Conservation (phyloP, 371 early-diverging fungal genomes). For the Mucor lusitanicus region DNA sequence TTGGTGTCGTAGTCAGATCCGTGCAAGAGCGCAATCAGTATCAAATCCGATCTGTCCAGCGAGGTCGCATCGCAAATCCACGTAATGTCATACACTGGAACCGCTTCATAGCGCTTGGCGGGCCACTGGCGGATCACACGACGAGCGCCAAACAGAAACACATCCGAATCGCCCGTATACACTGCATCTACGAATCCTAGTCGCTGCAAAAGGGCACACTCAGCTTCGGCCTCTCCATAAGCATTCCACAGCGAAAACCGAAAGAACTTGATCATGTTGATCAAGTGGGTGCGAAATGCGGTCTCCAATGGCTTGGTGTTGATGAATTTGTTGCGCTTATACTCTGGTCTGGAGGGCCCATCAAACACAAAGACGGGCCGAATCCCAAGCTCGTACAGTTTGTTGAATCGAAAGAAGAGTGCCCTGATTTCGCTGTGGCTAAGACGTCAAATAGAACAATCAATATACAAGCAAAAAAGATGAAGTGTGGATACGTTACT, state of each 20-base stretch:
- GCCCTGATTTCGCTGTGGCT: constrained; percentile 21
- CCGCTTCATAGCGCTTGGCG: constrained; percentile 3
- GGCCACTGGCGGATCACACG: constrained; percentile 40
- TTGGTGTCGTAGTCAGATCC: constrained; percentile 39
- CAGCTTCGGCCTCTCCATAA: constrained; percentile 49
- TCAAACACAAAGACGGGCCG: constrained; percentile 49
- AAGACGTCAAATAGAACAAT: background rate
- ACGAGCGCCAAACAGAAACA: constrained; percentile 42
- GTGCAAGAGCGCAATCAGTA: constrained; percentile 39
- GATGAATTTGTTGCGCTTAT: constrained; percentile 33
- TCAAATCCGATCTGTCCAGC: constrained; percentile 41
- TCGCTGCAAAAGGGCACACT: constrained; percentile 41
- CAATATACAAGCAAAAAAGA: background rate
- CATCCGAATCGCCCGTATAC: constrained; percentile 42
- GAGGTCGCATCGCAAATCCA: constrained; percentile 26
- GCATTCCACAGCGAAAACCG: constrained; percentile 37
- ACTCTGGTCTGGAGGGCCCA: constrained; percentile 28
- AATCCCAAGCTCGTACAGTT: constrained; percentile 38
- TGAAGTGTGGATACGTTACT: constrained; percentile 16
- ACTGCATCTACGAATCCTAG: constrained; percentile 38
- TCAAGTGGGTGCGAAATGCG: constrained; percentile 6
- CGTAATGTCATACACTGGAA: constrained; percentile 26
- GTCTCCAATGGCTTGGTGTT: constrained; percentile 14
- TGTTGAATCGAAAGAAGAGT: constrained; percentile 36
- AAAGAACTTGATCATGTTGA: constrained; percentile 26